Evolutionary conservation across 2,329 filamentous ascomycete species (phyloP), one percentile per base, ranked within the genome.

Genomic region (Colletotrichum shisoi): DNA sequence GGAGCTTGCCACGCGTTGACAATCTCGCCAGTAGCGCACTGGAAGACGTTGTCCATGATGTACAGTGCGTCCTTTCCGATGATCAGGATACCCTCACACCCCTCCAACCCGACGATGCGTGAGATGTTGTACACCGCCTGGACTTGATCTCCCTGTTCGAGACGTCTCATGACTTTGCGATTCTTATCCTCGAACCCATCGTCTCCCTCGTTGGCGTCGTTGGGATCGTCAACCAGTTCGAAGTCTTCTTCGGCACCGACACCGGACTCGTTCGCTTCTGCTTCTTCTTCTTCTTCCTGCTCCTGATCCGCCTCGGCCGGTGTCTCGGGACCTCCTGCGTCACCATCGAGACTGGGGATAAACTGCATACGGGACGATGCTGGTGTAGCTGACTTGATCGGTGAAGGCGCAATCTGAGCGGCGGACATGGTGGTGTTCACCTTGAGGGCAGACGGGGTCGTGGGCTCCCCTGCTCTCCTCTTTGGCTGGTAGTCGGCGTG

Each of bases 1-100:
- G 94, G 93, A 2, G 95, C 96, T 78, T 98, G 93, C 87, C 92
- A 94, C 9, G 97, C 94, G 73, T 97, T 94, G 67, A 99, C 92
- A 74, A 99, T 97, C 76, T 99, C 96, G 13, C 94, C 94, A 74
- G 97, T 95, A 2, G 91, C 89, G 70, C 94, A 89, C 74, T 98
- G 94, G 76, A 99, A 98, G 74, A 97, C 94, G 72, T 95, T 94
- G 78, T 99, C 95, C 78, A 98, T 91, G 71, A 99, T 90, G 75
- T 99, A 99, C 17, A 99, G 84, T 54, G 89, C 91, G 72, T 94
- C 91, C 77, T 96, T 97, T 19, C 95, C 95, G 46, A 98, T 85
- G 62, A 99, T 96, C 40, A 99, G 82, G 48, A 99, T 89, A 8
- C 95, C 95, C 76, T 99, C 96, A 69, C 92, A 93, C 9, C 94